Evolutionary conservation across 495 filamentous ascomycete species (phyloP).

Genomic region (Geoglossum glabrum): DNA sequence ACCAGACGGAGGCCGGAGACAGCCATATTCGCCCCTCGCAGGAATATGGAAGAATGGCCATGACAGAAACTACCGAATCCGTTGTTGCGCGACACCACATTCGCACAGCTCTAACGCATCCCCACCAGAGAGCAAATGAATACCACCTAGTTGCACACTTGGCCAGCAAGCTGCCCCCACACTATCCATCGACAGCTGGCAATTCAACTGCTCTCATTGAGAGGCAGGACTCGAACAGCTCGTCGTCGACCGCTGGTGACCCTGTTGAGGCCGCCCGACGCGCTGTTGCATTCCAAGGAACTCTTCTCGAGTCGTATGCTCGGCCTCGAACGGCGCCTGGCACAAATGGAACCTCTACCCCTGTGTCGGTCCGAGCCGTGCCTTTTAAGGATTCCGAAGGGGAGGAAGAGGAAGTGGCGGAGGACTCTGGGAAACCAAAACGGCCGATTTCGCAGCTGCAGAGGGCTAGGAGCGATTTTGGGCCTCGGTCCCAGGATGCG

Average conservation of each 20-base stretch:
- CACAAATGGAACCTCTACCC: not conserved
- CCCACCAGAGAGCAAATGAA: not conserved
- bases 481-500: conserved; percentile 4
- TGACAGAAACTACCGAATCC: not conserved
- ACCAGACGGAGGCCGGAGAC: not conserved
- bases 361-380: not conserved
- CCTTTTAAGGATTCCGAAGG: not conserved
- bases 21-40: not conserved
- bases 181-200: not conserved
- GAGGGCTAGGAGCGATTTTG: conserved; percentile 4
- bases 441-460: not conserved
- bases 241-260: not conserved
- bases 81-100: not conserved
- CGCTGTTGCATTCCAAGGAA: not conserved
- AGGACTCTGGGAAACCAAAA: not conserved
- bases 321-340: not conserved
- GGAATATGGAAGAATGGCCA: not conserved
- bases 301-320: not conserved
- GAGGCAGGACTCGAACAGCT: not conserved
- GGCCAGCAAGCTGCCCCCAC: not conserved
- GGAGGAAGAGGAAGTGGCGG: not conserved
- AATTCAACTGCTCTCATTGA: not conserved
- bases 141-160: not conserved
- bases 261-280: not conserved
- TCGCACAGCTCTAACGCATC: not conserved